Conservation (phyloP, 2,329 filamentous ascomycete species). For the Ceratocystis smalleyi region DNA sequence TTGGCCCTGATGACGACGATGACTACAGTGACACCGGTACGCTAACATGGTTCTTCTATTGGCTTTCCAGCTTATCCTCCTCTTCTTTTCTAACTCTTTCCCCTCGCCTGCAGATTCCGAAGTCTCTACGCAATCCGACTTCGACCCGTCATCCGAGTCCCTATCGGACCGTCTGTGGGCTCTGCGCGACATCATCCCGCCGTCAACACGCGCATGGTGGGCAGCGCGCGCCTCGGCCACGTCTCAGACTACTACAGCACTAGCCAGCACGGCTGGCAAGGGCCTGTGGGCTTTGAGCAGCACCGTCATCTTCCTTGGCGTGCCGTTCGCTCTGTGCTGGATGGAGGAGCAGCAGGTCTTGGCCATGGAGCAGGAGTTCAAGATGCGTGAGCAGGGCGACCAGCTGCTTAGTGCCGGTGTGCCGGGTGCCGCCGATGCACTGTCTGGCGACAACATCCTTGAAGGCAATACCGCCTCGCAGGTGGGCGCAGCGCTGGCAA, state of each 20-base stretch:
- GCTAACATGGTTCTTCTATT: constrained; percentile 20
- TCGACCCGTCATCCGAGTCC: constrained; percentile 42
- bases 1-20: constrained; percentile 62
- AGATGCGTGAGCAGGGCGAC: constrained; percentile 81
- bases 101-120: constrained; percentile 47
- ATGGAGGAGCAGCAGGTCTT: constrained; percentile 92
- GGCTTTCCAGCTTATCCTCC: not conserved
- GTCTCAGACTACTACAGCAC: constrained; percentile 32
- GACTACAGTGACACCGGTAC: constrained; percentile 89
- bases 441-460: constrained; percentile 22
- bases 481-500: constrained; percentile 35
- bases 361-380: constrained; percentile 95
- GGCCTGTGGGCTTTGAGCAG: constrained; percentile 83
- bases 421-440: not conserved
- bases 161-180: constrained; percentile 56
- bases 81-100: not conserved
- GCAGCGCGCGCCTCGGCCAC: constrained; percentile 45
- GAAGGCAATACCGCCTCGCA: constrained; percentile 30
- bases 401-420: constrained; percentile 44
- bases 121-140: constrained; percentile 67
- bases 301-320: constrained; percentile 73
- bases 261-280: constrained; percentile 62
- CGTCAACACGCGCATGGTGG: constrained; percentile 54
- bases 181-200: constrained; percentile 61
- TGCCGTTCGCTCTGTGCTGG: constrained; percentile 85